Evolutionary conservation across 2,329 filamentous ascomycete genomes (phyloP), one percentile per base, ranked within the genome.

Genomic region (Sporothrix brunneoviolacea): DNA sequence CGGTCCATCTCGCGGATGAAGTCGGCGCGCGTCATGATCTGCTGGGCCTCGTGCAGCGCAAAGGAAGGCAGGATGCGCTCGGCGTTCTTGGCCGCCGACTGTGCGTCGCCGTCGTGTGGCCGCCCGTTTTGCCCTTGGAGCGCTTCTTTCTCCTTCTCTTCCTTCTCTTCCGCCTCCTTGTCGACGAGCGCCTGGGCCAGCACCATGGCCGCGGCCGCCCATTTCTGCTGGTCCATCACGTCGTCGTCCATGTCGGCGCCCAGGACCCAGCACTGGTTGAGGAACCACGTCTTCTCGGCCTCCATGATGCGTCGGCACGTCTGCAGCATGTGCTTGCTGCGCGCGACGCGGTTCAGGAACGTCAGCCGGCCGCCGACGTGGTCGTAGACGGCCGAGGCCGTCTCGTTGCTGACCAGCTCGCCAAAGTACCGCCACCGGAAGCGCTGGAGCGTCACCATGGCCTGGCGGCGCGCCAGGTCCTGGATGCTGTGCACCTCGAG

Each of bases 11-110:
- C 77, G 58, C 93, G 83, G 61, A 97, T 91, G 65, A 97, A 98
- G 67, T 98, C 93, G 53, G 89, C 85, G 48, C 93, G 79, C 13
- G 93, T 97, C 91, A 96, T 96, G 64, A 96, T 85, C 67, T 96
- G 79, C 55, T 91, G 85, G 0, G 90, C 88, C 58, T 85, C 78
- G 64, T 95, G 88, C 50, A 95, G 80, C 0, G 87, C 82, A 55
- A 89, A 85, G 36, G 87, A 79, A 0, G 93, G 90, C 4, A 97
- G 76, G 1, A n/a, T 33, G n/a, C 24, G 24, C 5, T 43, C 28
- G 16, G 15, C 22, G 37, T 6, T 88, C 74, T 62, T 95, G 88
- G 30, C 87, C 88, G 9, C 65, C 33, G 27, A 13, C 28, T n/a
- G 13, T 4, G 43, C 16, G 7, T 3, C 13, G 30, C n/a, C 21